Percentiles rank a stretch among this genome's conserved stretches.
These are phyloP conservation scores for Chlamydomonas reinhardtii DNA, from an alignment of 163 green algal species.

Conservation along the genomic window DNA sequence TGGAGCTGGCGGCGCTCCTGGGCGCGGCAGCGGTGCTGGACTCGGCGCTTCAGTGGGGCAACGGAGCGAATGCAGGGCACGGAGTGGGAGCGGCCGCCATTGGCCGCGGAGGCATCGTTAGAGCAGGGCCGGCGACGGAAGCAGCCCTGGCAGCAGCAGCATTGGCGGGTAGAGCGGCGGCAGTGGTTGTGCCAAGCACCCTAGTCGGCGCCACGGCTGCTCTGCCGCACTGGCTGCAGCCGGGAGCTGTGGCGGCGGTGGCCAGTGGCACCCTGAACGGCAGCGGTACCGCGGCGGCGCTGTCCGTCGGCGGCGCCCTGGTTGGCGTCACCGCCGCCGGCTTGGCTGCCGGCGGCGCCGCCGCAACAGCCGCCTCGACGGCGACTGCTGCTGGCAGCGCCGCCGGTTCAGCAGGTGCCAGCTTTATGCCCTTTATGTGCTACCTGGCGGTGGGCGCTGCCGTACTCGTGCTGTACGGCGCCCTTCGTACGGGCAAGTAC, in stretches of 20 bases:
- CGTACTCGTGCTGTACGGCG: not conserved
- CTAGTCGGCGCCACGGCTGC: not conserved
- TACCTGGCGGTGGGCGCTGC: not conserved
- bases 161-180: not conserved
- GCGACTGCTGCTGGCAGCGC: not conserved
- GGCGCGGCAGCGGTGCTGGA: not conserved
- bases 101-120: not conserved
- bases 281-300: not conserved
- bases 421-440: not conserved
- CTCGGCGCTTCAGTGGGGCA: not conserved
- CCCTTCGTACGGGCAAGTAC: not conserved
- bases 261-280: not conserved
- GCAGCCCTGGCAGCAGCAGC: too few species aligned
- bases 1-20: slow-evolving; percentile 26
- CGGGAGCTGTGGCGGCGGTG: not conserved
- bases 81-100: too few species aligned
- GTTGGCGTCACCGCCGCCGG: not conserved
- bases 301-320: not conserved
- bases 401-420: not conserved
- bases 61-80: too few species aligned
- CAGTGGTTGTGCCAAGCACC: not conserved
- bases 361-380: not conserved
- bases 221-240: not conserved
- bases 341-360: not conserved
- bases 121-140: too few species aligned